phyloP scores from a whole-genome alignment of 1,284 basidiomycete genomes.

The Pseudozyma tsukubaensis region DNA sequence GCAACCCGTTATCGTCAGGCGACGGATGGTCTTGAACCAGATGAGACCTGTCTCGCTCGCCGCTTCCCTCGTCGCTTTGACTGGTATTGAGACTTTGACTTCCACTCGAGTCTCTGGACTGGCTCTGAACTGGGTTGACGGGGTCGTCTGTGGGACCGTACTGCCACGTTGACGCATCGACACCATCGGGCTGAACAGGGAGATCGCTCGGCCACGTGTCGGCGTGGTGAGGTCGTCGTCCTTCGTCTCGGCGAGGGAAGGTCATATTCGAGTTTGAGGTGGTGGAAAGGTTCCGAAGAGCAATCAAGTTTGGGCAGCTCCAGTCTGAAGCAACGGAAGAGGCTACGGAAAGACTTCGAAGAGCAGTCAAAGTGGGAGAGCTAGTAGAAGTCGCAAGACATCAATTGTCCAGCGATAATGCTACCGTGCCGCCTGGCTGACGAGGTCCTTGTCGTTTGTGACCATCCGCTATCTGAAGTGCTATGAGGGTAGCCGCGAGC shows the following conservation, averaged over 20 bases:
- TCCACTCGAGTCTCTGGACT: neutral
- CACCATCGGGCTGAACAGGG: neutral
- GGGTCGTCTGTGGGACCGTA: neutral
- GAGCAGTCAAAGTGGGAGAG: no score
- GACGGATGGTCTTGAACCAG: neutral
- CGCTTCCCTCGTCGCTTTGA: slow-evolving; percentile 2
- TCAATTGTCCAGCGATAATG: no score
- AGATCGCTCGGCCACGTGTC: slow-evolving; percentile 1
- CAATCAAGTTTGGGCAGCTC: neutral
- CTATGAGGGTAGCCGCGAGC: no score
- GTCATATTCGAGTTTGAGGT: neutral
- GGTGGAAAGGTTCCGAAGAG: neutral
- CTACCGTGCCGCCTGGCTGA: no score
- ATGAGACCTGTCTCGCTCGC: neutral
- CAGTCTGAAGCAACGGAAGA: no score
- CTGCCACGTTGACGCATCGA: neutral
- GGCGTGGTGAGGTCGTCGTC: slow-evolving; percentile 4
- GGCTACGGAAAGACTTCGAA: no score
- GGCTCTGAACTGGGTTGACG: slow-evolving; percentile 1
- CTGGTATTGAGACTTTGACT: slow-evolving; percentile 5
- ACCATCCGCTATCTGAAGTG: no score
- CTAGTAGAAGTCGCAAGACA: no score
- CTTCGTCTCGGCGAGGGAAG: neutral
- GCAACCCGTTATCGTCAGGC: neutral
- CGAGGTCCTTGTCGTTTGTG: no score